These are phyloP conservation scores for Osmanthus fragrans DNA, from an alignment of 257 asterid genomes.

Conservation along the genomic window DNA sequence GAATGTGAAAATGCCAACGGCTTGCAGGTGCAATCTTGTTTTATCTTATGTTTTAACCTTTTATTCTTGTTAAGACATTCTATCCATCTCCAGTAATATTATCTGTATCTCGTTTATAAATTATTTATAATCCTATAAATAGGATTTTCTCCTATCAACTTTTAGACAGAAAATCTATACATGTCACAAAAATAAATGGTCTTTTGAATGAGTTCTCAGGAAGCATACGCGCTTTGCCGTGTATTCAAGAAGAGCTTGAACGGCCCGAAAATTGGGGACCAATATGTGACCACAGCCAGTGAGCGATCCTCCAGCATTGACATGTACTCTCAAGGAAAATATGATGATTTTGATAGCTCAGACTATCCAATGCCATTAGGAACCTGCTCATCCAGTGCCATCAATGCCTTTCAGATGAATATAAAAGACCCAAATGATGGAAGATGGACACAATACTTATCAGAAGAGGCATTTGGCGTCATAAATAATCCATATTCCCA, in stretches of 20 bases:
- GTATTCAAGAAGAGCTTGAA: slow-evolving; percentile 90
- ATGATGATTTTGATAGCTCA: slow-evolving; percentile 51
- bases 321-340: slow-evolving; percentile 47
- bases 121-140: too few relatives aligned
- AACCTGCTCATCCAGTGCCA: slow-evolving; percentile 35
- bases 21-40: slow-evolving; percentile 53
- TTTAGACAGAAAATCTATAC: too few relatives aligned
- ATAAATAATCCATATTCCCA: slow-evolving; percentile 40
- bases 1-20: slow-evolving; percentile 78
- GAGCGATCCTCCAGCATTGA: slow-evolving; percentile 64
- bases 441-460: slow-evolving; percentile 79
- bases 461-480: slow-evolving; percentile 69
- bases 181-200: not conserved
- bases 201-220: slow-evolving; percentile 38
- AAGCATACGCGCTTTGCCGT: slow-evolving; percentile 93
- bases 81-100: too few relatives aligned
- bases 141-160: too few relatives aligned
- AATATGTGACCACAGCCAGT: slow-evolving; percentile 46
- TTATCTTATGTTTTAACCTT: too few relatives aligned
- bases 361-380: slow-evolving; percentile 44
- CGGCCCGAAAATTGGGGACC: slow-evolving; percentile 61
- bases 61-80: not conserved
- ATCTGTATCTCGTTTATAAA: too few relatives aligned
- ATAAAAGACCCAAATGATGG: slow-evolving; percentile 42
- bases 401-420: slow-evolving; percentile 35